phyloP scores from a whole-genome alignment of 129 eudicot species.

The Helianthus tuberosus region DNA sequence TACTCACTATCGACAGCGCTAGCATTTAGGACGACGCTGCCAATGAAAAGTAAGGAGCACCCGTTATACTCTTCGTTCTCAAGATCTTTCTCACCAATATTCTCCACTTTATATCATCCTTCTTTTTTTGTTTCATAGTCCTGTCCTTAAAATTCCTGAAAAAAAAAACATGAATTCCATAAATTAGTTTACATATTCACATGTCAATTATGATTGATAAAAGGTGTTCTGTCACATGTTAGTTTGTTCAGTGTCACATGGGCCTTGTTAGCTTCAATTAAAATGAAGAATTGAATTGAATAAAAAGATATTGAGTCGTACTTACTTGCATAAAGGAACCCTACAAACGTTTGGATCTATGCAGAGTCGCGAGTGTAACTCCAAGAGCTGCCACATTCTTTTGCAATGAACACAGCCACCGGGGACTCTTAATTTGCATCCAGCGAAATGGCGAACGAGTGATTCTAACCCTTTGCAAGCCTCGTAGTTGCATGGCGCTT shows the following conservation, averaged over 20 bases:
- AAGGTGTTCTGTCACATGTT: conserved; percentile 14
- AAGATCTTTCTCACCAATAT: conserved; percentile 83
- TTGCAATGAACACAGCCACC: conserved; percentile 97
- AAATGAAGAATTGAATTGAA: background rate
- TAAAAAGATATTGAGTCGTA: conserved; percentile 21
- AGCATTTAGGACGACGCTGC: conserved; percentile 43
- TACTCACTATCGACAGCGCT: conserved; percentile 22
- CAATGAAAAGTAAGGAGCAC: conserved; percentile 83
- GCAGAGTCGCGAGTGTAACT: conserved; percentile 83
- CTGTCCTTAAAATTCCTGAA: conserved; percentile 66
- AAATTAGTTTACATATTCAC: conserved; percentile 11
- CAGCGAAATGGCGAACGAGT: conserved; percentile 83
- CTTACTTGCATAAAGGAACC: conserved; percentile 99
- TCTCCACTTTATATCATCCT: conserved; percentile 87
- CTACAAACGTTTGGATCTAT: conserved; percentile 62
- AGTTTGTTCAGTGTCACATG: conserved; percentile 15
- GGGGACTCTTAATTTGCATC: conserved; percentile 73
- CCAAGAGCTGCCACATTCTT: conserved; percentile 97
- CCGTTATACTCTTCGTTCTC: conserved; percentile 88
- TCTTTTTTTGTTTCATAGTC: conserved; percentile 59
- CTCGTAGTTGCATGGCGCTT: conserved; percentile 61
- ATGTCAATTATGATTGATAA: conserved; percentile 17
- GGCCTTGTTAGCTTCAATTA: background rate
- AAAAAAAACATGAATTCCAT: background rate
- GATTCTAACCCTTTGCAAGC: conserved; percentile 90